A percentile compares a stretch with the other conserved stretches of the same genome.
Evolutionary conservation across 371 early-diverging fungal genomes (phyloP).

Genomic region (Mucor lusitanicus): DNA sequence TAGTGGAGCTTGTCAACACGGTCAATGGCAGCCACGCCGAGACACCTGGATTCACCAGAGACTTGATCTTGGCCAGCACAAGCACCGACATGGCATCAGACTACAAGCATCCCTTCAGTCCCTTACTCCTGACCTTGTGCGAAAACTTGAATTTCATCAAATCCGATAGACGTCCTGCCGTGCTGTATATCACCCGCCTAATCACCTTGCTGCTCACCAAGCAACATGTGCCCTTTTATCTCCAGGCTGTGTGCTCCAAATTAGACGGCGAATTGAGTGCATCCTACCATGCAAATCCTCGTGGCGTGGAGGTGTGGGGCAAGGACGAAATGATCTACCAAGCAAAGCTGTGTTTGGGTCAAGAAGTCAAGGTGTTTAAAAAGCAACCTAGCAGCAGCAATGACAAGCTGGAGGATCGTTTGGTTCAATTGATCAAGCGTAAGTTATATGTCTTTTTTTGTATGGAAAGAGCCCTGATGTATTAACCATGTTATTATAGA

Average conservation of each 20-base stretch:
- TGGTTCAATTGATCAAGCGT: not conserved
- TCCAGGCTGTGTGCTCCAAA: constrained; percentile 19
- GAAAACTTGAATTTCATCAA: constrained; percentile 54
- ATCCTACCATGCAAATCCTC: not conserved
- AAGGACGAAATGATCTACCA: constrained; percentile 22
- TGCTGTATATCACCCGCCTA: constrained; percentile 41
- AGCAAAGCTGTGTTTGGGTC: constrained; percentile 16
- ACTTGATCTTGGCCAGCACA: not conserved
- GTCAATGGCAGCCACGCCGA: not conserved
- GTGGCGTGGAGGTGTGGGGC: constrained; percentile 9
- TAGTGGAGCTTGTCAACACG: constrained; percentile 37
- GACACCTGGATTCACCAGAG: not conserved
- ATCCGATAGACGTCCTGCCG: constrained; percentile 38
- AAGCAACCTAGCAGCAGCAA: not conserved
- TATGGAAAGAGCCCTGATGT: too few relatives aligned
- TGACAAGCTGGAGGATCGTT: not conserved
- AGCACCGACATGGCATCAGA: constrained; percentile 11
- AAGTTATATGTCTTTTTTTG: not conserved
- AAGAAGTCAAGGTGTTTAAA: not conserved
- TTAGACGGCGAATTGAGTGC: constrained; percentile 10
- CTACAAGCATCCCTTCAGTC: constrained; percentile 57
- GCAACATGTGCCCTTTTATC: constrained; percentile 35
- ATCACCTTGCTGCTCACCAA: constrained; percentile 36
- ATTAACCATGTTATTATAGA: not conserved
- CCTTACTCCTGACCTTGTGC: constrained; percentile 53